Conservation (phyloP, 2,329 filamentous ascomycete genomes). For the Verticillium klebahnii region DNA sequence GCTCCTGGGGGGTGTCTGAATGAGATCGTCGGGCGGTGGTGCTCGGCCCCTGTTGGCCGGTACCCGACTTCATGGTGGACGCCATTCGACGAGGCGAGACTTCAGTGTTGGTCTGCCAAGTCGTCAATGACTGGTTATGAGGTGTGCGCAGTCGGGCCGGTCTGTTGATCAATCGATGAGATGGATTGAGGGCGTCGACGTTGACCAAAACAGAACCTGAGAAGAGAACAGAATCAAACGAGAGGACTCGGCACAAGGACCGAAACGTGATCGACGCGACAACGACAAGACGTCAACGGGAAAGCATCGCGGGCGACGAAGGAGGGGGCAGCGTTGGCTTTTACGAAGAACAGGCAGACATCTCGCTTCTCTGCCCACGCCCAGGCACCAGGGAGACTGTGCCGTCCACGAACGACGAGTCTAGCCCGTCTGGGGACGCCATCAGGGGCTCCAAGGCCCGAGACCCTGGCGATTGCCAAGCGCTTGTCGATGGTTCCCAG, state of each 20-base stretch:
- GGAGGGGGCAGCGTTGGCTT: neutral
- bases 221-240: neutral
- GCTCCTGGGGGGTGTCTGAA: neutral
- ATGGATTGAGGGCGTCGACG: too few species aligned
- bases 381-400: neutral
- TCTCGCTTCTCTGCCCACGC: neutral
- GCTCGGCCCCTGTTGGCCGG: too few species aligned
- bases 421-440: neutral
- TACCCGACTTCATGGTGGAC: neutral
- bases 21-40: too few species aligned
- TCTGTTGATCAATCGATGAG: too few species aligned
- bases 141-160: too few species aligned
- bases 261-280: neutral
- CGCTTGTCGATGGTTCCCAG: neutral
- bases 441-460: neutral
- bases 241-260: neutral
- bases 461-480: neutral
- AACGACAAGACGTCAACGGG: neutral
- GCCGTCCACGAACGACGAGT: neutral
- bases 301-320: neutral
- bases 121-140: too few species aligned
- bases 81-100: neutral
- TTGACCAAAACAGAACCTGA: neutral
- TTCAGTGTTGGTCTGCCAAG: neutral
- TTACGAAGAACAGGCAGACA: neutral